Percentiles rank a stretch among this genome's conserved stretches.
These are phyloP conservation scores for Dillenia suffruticosa DNA, from an alignment of 164 flowering plant genomes.

Conservation along the genomic window DNA sequence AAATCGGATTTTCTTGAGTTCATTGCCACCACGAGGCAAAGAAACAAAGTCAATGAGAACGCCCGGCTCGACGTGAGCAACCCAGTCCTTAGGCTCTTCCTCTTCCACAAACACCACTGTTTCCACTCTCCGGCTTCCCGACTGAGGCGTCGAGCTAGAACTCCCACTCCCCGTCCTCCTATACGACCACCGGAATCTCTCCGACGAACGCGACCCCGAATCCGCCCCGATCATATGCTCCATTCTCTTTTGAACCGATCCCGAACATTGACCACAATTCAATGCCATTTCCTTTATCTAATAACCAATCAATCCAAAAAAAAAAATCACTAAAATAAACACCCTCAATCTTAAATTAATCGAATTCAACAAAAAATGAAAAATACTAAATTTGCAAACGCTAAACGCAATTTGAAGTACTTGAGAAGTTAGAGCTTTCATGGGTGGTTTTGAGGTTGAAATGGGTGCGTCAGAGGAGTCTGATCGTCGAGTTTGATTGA, in stretches of 20 bases:
- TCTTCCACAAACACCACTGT: conserved; percentile 74
- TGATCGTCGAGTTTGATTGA: conserved; percentile 34
- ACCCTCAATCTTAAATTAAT: neutral
- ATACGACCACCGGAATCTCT: conserved; percentile 56
- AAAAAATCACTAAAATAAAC: no score
- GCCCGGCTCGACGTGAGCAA: conserved; percentile 99
- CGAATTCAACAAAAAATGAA: neutral
- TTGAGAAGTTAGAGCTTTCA: conserved; percentile 74
- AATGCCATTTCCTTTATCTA: conserved; percentile 96
- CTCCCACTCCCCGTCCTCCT: conserved; percentile 59
- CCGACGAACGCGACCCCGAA: conserved; percentile 65
- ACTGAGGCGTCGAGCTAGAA: conserved; percentile 57
- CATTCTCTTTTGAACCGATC: conserved; percentile 24
- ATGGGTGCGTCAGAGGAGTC: conserved; percentile 30
- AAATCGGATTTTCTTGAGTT: conserved; percentile 89
- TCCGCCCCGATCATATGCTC: conserved; percentile 38
- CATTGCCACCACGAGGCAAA: conserved; percentile 80
- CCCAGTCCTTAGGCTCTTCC: conserved; percentile 92
- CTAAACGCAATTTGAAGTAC: conserved; percentile 18
- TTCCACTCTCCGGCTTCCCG: conserved; percentile 65
- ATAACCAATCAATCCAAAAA: neutral
- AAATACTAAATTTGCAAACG: no score
- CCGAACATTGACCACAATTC: conserved; percentile 89
- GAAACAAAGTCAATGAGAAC: conserved; percentile 87
- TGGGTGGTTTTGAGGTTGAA: conserved; percentile 59